Evolutionary conservation across 2,329 filamentous ascomycete species (phyloP).

Genomic region (Colletotrichum karsti): DNA sequence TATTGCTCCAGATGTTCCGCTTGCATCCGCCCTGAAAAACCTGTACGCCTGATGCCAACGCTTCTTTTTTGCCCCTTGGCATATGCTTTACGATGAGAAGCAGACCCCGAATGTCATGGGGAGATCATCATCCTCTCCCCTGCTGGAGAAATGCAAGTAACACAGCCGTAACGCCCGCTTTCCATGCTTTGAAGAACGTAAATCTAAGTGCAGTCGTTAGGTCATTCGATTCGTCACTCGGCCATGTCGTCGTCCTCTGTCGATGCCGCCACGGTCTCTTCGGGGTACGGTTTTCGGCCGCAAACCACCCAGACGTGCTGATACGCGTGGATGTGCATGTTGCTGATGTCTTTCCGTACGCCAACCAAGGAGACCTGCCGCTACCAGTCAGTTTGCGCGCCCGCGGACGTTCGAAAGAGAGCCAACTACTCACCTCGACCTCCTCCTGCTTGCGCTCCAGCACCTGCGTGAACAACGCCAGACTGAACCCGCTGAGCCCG

Average conservation of each 20-base stretch:
- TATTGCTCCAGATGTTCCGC: no score
- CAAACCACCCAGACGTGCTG: slow-evolving; percentile 58
- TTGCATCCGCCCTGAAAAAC: no score
- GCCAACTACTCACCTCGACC: slow-evolving; percentile 53
- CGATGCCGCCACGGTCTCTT: slow-evolving; percentile 34
- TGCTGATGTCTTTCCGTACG: slow-evolving; percentile 55
- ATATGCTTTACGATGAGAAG: no score
- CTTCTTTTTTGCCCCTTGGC: no score
- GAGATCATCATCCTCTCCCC: no score
- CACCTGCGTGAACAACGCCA: slow-evolving; percentile 49
- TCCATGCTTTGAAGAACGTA: no score
- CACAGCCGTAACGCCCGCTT: no score
- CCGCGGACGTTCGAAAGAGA: background rate
- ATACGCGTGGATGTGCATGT: slow-evolving; percentile 58
- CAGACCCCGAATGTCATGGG: no score
- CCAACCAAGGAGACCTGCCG: slow-evolving; percentile 56
- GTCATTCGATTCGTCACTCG: background rate
- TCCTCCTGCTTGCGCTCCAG: slow-evolving; percentile 51
- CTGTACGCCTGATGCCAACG: no score
- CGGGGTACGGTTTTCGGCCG: slow-evolving; percentile 56
- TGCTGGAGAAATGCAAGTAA: no score
- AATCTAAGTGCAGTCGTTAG: background rate
- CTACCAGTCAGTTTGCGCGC: slow-evolving; percentile 23
- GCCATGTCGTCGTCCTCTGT: background rate
- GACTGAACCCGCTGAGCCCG: slow-evolving; percentile 54